A percentile compares a stretch with the other conserved stretches of the same genome.
phyloP scores from a whole-genome alignment of 495 filamentous ascomycete species.

The Hyphodiscus hymeniophilus region DNA sequence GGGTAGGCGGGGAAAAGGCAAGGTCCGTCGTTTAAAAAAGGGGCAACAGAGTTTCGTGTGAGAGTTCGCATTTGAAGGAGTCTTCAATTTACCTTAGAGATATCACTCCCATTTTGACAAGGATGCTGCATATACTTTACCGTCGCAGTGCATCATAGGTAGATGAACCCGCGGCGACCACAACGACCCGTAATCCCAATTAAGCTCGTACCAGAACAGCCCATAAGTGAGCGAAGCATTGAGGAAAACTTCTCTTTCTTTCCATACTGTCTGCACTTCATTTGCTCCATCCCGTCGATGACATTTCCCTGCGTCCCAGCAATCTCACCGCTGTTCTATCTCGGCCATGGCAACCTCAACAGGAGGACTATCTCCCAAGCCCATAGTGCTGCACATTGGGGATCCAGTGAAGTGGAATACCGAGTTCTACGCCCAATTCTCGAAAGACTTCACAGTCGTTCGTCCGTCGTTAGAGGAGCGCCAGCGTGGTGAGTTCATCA shows the following conservation, averaged over 20 bases:
- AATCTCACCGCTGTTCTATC: background rate
- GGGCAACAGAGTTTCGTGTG: no score
- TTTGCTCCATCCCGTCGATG: background rate
- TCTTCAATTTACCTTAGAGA: no score
- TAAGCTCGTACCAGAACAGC: background rate
- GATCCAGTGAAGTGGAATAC: slow-evolving; percentile 62
- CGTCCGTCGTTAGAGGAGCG: slow-evolving; percentile 43
- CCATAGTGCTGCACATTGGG: slow-evolving; percentile 56
- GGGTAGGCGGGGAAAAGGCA: no score
- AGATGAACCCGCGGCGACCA: background rate
- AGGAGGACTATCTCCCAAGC: slow-evolving; percentile 4
- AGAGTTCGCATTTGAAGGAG: background rate
- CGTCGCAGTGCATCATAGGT: background rate
- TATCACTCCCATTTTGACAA: background rate
- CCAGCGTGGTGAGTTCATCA: slow-evolving; percentile 49
- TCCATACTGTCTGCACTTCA: background rate
- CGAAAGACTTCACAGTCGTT: slow-evolving; percentile 48
- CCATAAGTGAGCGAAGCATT: background rate
- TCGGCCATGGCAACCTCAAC: slow-evolving; percentile 4
- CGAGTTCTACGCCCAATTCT: slow-evolving; percentile 46
- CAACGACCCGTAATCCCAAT: slow-evolving; percentile 6
- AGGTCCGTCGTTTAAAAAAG: no score
- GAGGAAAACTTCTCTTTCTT: background rate
- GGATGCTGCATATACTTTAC: slow-evolving; percentile 6
- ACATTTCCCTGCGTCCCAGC: no score